Evolutionary conservation across 805 yeast species (phyloP), one percentile per base, ranked within the genome.

Genomic region (Yarrowia hollandica): DNA sequence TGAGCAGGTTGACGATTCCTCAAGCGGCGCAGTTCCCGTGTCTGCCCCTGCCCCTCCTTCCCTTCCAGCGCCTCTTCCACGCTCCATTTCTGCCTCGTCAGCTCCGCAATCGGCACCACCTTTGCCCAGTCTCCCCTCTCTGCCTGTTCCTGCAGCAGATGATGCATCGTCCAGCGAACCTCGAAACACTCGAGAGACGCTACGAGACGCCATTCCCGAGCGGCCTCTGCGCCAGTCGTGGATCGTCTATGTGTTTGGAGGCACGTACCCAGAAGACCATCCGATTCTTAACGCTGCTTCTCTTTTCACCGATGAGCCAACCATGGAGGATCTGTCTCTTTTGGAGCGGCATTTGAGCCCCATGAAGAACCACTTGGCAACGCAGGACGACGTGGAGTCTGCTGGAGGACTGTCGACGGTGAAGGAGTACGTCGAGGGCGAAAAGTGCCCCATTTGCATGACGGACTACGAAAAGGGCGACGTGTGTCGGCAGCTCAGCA

Each of bases 171-270:
- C 38, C 39, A 31, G 15, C 14, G 38, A 31, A 12, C 38, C 39
- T 23, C 55, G 55, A 22, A 31, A 48, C 39, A 48, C 55, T 10
- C 55, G 30, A 15, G 55, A 48, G 21, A 15, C 55, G 16, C 21
- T 48, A 12, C 55, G 15, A 22, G 50, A 30, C 5, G 59, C 48
- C 11, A 30, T 30, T 12, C 48, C 50, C 18, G 50, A 55, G 5
- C 59, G 50, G 4, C 38, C 50, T 4, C 34, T 64, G 5, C 73
- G 74, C 35, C 71, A 82, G 25, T 78, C 83, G 1, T 82, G 86
- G 87, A 77, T 82, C n/a, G 80, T 83, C 21, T 80, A 81, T 54
- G 84, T 82, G 7, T 76, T 82, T 71, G 86, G 86, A 0, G 84
- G 83, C 37, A 70, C 78, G 12, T 82, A 80, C 63, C 75, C 79